Conservation (phyloP, 768 basidiomycete genomes). For the Podaxis sp. region DNA sequence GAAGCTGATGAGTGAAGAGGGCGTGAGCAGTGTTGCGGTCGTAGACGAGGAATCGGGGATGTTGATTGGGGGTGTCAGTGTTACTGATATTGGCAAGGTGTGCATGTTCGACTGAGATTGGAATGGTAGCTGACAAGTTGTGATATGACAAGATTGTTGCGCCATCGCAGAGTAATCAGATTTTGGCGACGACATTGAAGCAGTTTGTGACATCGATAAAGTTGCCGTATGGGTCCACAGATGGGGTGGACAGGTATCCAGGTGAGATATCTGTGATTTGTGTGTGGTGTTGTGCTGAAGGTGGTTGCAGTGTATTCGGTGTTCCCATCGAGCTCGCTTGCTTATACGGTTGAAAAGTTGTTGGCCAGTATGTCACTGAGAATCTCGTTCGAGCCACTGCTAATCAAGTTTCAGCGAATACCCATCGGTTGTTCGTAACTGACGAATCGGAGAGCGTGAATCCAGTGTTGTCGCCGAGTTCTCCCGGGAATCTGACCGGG, state of each 20-base stretch:
- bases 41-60: constrained; percentile 62
- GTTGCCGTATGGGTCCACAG: constrained; percentile 71
- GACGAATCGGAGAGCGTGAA: constrained; percentile 58
- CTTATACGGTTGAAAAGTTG: constrained; percentile 76
- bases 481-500: constrained; percentile 57
- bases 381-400: not conserved
- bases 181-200: constrained; percentile 65
- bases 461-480: constrained; percentile 41
- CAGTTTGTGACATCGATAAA: constrained; percentile 75
- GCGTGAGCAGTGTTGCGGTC: constrained; percentile 81
- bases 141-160: constrained; percentile 66
- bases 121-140: not conserved
- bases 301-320: constrained; percentile 67
- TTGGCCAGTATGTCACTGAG: constrained; percentile 66
- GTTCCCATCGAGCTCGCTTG: constrained; percentile 58
- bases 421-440: constrained; percentile 79
- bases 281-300: constrained; percentile 3
- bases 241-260: constrained; percentile 79
- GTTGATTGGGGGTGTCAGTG: constrained; percentile 75
- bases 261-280: constrained; percentile 35
- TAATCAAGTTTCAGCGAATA: constrained; percentile 51
- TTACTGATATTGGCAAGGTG: constrained; percentile 80
- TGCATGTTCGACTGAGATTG: not conserved
- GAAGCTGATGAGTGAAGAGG: constrained; percentile 83
- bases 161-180: constrained; percentile 78